Base-by-base conservation (phyloP, 441 rosid species). In the Raphanus hybrid region DNA sequence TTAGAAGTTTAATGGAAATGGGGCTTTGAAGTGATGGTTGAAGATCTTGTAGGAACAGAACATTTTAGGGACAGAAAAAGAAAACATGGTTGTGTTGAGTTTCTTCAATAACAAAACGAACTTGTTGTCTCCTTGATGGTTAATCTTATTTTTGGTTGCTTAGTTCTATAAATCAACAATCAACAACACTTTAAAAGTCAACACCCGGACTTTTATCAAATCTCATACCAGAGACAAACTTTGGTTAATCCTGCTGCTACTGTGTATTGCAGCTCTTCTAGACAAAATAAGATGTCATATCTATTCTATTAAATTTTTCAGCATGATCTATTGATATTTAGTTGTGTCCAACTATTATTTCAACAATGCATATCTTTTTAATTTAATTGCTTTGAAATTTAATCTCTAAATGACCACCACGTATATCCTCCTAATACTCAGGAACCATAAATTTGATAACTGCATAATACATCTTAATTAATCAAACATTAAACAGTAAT, bases 41-140 rank as follows among this genome's bases (percentile, higher is more conserved):
- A 55, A 55, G 60, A 73, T 50, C 52, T 73, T 73, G 58, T 78
- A 50, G 76, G 69, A 60, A 23, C 60, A 78, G 1, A 69, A 55
- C 52, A 69, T 68, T 73, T 39, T 69, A 68, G 66, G 32, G 43
- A 14, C 70, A 3, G 57, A 10, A 67, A 61, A 39, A 34, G 48
- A 73, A 39, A 67, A 63, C 74, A 52, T 60, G 57, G 52, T 54
- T 78, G 70, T 68, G 60, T 67, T 67, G 45, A 60, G 34, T 67
- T 66, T 78, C 34, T 69, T 63, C 71, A 69, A 79, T 79, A 55
- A 69, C 78, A 69, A 74, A 18, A 60, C 10, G 20, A 54, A 54
- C 20, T n/a, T 73, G 5, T 66, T 23, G 39, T 72, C 20, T 37
- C 37, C 11, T 35, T 26, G 18, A 50, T 60, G 12, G 20, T 27